Conservation (phyloP, 2,329 filamentous ascomycete species). For the Venturia carpophila region DNA sequence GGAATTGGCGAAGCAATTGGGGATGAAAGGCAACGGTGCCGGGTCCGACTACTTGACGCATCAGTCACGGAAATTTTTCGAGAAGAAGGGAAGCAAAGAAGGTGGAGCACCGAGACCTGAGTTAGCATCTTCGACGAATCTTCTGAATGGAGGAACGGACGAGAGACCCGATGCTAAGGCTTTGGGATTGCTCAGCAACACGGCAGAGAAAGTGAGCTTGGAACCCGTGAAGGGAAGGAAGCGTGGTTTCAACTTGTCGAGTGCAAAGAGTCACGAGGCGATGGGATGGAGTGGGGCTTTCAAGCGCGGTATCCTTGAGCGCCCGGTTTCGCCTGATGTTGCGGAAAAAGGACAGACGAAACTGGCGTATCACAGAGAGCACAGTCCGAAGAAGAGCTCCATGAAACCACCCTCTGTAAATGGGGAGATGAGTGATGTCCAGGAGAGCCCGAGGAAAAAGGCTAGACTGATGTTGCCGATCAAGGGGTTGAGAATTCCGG, state of each 20-base stretch:
- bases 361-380: slow-evolving; percentile 18
- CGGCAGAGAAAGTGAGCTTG: slow-evolving; percentile 36
- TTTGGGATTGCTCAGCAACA: slow-evolving; percentile 39
- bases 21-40: slow-evolving; percentile 24
- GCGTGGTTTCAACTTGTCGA: slow-evolving; percentile 24
- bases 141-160: slow-evolving; percentile 19
- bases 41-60: slow-evolving; percentile 15
- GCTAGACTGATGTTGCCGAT: slow-evolving; percentile 41
- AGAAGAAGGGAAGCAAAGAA: slow-evolving; percentile 20
- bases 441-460: slow-evolving; percentile 38
- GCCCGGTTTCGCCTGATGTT: slow-evolving; percentile 23
- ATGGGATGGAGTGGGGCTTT: slow-evolving; percentile 43
- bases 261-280: slow-evolving; percentile 27
- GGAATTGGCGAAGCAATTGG: slow-evolving; percentile 62
- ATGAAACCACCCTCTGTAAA: slow-evolving; percentile 20
- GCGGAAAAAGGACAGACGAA: slow-evolving; percentile 22
- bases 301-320: slow-evolving; percentile 34
- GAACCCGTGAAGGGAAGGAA: slow-evolving; percentile 37
- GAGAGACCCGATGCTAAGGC: slow-evolving; percentile 28
- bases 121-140: slow-evolving; percentile 14
- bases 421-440: slow-evolving; percentile 17
- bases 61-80: slow-evolving; percentile 19
- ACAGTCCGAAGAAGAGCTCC: slow-evolving; percentile 28
- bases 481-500: slow-evolving; percentile 43
- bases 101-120: slow-evolving; percentile 20